Evolutionary conservation across 208 protist genomes (phyloP).

Genomic region (Lotmaria passim): DNA sequence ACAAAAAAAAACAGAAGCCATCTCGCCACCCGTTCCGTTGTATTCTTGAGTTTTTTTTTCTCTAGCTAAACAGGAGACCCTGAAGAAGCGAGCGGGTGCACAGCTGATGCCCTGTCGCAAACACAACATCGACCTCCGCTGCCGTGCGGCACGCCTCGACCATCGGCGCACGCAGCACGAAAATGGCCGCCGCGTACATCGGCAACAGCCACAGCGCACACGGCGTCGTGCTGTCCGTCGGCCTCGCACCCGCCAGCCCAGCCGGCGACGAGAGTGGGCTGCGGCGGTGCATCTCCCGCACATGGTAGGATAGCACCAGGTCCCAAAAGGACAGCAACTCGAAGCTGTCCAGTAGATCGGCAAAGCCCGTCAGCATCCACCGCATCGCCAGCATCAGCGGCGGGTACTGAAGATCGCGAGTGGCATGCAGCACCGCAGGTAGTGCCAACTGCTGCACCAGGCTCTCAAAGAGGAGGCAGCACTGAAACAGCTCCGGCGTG

Average conservation of each 20-base stretch:
- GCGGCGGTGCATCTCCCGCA: constrained; percentile 62
- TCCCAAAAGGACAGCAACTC: constrained; percentile 88
- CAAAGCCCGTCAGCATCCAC: constrained; percentile 89
- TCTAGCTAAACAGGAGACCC: constrained; percentile 57
- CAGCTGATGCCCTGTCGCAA: constrained; percentile 65
- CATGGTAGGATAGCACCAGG: constrained; percentile 77
- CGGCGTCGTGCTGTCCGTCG: constrained; percentile 30
- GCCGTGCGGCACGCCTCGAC: constrained; percentile 60
- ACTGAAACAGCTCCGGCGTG: constrained; percentile 85
- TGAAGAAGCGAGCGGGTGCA: constrained; percentile 66
- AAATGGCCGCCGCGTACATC: constrained; percentile 74
- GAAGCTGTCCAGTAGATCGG: constrained; percentile 64
- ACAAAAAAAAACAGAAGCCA: no score
- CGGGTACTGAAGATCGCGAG: constrained; percentile 53
- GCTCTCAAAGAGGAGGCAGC: constrained; percentile 81
- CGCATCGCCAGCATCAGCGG: constrained; percentile 72
- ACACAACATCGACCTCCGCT: constrained; percentile 68
- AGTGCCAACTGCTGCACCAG: constrained; percentile 66
- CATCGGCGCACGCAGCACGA: constrained; percentile 83
- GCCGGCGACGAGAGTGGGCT: constrained; percentile 45
- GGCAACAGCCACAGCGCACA: constrained; percentile 84
- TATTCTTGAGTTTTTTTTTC: not conserved
- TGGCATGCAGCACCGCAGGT: constrained; percentile 70
- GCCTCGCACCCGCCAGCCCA: constrained; percentile 29
- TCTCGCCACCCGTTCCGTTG: not conserved